Conservation (phyloP, 257 asterid species). For the Datura wrightii region DNA sequence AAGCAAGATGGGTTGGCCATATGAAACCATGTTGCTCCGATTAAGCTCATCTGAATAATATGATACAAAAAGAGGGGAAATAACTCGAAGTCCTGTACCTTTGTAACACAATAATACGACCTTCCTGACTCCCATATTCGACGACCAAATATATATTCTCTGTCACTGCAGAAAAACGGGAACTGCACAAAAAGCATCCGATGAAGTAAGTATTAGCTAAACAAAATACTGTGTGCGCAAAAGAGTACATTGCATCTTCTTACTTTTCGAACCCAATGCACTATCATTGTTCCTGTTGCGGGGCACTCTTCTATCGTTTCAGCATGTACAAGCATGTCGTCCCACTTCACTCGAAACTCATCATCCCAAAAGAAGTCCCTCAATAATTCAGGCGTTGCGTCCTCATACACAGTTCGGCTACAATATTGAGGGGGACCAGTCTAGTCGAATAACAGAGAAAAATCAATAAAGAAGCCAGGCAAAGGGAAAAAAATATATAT, state of each 20-base stretch:
- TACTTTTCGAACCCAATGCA: conserved; percentile 94
- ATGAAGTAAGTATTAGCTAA: neutral
- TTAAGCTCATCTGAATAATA: neutral
- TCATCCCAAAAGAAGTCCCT: conserved; percentile 99
- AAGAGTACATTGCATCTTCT: conserved; percentile 22
- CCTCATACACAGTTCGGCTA: conserved; percentile 90
- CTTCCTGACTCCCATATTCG: conserved; percentile 94
- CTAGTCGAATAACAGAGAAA: conserved; percentile 44
- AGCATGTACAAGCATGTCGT: conserved; percentile 81
- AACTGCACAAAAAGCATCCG: conserved; percentile 59
- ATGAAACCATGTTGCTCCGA: neutral
- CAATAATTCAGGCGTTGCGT: conserved; percentile 84
- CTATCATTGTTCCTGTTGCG: conserved; percentile 75
- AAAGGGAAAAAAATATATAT: neutral
- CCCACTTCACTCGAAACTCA: conserved; percentile 88
- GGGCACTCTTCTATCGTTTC: conserved; percentile 78
- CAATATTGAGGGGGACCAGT: conserved; percentile 90
- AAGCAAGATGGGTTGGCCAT: neutral
- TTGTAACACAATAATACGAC: conserved; percentile 85
- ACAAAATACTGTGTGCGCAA: neutral
- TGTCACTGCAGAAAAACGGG: conserved; percentile 94
- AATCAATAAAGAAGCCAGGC: conserved; percentile 9
- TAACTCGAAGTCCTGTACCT: conserved; percentile 46
- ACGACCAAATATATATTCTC: conserved; percentile 90
- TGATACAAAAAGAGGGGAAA: neutral